phyloP scores from a whole-genome alignment of 495 filamentous ascomycete genomes.

The Hypoxylon trugodes region DNA sequence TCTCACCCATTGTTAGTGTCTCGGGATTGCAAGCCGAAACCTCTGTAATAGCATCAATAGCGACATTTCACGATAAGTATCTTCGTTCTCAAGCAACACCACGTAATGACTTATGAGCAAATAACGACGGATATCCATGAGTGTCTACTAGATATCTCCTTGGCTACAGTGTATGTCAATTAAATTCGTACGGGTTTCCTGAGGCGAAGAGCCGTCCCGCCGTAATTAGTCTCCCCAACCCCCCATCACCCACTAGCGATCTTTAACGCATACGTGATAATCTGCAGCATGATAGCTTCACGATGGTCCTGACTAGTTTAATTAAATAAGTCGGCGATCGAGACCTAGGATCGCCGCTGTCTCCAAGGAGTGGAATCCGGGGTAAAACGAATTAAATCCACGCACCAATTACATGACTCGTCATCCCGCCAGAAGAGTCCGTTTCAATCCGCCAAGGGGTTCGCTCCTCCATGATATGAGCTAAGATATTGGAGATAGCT shows the following conservation, averaged over 20 bases:
- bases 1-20: slow-evolving; percentile 22
- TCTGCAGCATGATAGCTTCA: slow-evolving; percentile 21
- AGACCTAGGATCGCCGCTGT: slow-evolving; percentile 2
- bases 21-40: slow-evolving; percentile 21
- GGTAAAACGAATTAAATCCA: slow-evolving; percentile 23
- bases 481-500: slow-evolving; percentile 17
- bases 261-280: slow-evolving; percentile 23
- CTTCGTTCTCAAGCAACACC: slow-evolving; percentile 6
- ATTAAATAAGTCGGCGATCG: slow-evolving; percentile 22
- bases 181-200: background rate
- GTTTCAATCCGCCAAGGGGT: slow-evolving; percentile 1
- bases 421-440: slow-evolving; percentile 11
- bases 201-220: background rate
- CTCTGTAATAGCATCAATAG: slow-evolving; percentile 6
- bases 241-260: slow-evolving; percentile 15
- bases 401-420: slow-evolving; percentile 28
- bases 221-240: slow-evolving; percentile 6
- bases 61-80: background rate
- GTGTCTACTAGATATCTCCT: no score
- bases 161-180: no score
- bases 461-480: slow-evolving; percentile 4
- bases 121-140: background rate
- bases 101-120: background rate
- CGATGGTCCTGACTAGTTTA: slow-evolving; percentile 15
- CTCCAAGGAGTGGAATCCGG: slow-evolving; percentile 19